Percentiles rank a stretch among this genome's conserved stretches.
Evolutionary conservation across 2,329 filamentous ascomycete species (phyloP).

Genomic region (Penicillium sp.): DNA sequence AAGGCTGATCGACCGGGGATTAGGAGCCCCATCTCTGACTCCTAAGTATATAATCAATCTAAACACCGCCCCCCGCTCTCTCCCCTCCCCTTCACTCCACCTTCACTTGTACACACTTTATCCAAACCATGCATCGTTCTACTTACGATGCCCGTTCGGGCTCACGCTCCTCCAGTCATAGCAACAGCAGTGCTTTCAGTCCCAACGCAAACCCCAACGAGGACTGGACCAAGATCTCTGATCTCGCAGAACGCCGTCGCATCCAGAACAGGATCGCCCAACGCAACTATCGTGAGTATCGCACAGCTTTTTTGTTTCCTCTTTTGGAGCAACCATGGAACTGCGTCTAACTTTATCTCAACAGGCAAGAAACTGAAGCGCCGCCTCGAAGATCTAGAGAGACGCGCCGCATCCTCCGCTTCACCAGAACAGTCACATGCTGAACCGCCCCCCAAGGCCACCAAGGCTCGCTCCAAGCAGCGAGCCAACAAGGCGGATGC

Average conservation of each 20-base stretch:
- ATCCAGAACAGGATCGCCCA: constrained; percentile 98
- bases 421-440: constrained; percentile 57
- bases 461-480: constrained; percentile 26
- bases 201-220: constrained; percentile 92
- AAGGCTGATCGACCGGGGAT: constrained; percentile 22
- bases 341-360: neutral
- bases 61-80: neutral
- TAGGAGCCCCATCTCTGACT: constrained; percentile 20
- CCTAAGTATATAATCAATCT: constrained; percentile 27
- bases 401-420: constrained; percentile 57
- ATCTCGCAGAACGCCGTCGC: constrained; percentile 85
- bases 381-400: constrained; percentile 61
- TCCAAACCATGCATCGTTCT: constrained; percentile 31
- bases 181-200: constrained; percentile 91
- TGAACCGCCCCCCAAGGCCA: constrained; percentile 41
- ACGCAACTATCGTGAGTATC: constrained; percentile 81
- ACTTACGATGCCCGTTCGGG: constrained; percentile 28
- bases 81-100: constrained; percentile 1
- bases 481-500: constrained; percentile 27
- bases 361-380: constrained; percentile 64
- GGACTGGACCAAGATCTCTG: constrained; percentile 99
- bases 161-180: constrained; percentile 63
- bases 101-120: neutral
- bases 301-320: neutral
- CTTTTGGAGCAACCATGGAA: neutral